These are phyloP conservation scores for Fraxinus americana DNA, from an alignment of 257 asterid genomes.

Conservation along the genomic window DNA sequence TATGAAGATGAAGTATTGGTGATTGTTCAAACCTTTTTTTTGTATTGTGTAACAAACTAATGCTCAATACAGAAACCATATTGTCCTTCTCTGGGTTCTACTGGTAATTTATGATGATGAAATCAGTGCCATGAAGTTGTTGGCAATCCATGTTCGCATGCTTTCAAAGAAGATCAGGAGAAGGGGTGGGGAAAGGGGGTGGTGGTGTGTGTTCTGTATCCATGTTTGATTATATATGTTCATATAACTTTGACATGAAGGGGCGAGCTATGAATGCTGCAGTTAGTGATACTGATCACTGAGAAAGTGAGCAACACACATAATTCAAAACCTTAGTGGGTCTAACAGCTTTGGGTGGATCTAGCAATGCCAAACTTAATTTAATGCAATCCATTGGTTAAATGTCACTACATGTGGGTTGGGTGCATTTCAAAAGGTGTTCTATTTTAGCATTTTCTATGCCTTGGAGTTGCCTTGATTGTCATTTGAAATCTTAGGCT, in stretches of 20 bases:
- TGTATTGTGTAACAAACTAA: background rate
- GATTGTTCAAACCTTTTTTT: slow-evolving; percentile 26
- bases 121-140: background rate
- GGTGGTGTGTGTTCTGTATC: background rate
- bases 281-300: background rate
- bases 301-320: background rate
- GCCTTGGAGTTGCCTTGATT: slow-evolving; percentile 11
- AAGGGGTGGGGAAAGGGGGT: background rate
- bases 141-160: background rate
- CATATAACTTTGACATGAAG: background rate
- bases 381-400: background rate
- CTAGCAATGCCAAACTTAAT: background rate
- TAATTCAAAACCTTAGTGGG: background rate
- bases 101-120: background rate
- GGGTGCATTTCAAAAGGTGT: slow-evolving; percentile 1
- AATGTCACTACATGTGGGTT: background rate
- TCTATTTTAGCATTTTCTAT: background rate
- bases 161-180: background rate
- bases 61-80: slow-evolving; percentile 19
- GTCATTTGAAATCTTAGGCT: slow-evolving; percentile 23
- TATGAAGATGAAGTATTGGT: slow-evolving; percentile 96
- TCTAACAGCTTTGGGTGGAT: background rate
- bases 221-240: background rate
- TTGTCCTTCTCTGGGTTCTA: background rate
- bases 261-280: background rate